Percentiles rank a stretch among this genome's conserved stretches.
phyloP scores from a whole-genome alignment of 371 early-diverging fungal genomes.

The Mucor plumbeus region DNA sequence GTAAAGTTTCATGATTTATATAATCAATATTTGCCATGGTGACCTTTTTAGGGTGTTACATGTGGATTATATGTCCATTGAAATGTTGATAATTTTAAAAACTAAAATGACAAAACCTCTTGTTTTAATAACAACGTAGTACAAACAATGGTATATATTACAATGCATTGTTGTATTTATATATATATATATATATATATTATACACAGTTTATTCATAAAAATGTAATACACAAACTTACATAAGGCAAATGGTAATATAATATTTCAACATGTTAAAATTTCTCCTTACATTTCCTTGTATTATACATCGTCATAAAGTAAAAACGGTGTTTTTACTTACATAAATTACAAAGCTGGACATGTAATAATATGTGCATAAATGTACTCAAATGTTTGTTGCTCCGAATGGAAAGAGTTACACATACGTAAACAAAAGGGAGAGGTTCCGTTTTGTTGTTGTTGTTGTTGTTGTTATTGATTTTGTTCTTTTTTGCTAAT shows the following conservation, averaged over 20 bases:
- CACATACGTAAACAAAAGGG: not conserved
- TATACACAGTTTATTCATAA: no score
- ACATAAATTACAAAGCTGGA: no score
- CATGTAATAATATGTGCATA: conserved; percentile 1
- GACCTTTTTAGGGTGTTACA: conserved; percentile 2
- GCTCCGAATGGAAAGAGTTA: not conserved
- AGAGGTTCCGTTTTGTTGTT: not conserved
- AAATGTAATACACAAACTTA: no score
- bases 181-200: no score
- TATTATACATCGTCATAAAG: no score
- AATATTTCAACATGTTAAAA: no score
- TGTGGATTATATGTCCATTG: not conserved
- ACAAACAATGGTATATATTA: conserved; percentile 3
- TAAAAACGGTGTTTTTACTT: no score
- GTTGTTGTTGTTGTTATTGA: not conserved
- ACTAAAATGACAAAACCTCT: conserved; percentile 1
- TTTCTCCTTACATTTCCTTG: no score
- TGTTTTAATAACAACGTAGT: not conserved
- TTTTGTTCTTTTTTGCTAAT: not conserved
- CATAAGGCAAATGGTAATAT: no score
- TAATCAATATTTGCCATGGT: conserved; percentile 11
- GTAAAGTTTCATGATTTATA: conserved; percentile 1
- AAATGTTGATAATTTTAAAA: not conserved
- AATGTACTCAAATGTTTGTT: conserved; percentile 4
- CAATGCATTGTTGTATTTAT: no score